Percentiles rank a stretch among this genome's conserved stretches.
Conservation (phyloP, 306 rosid genomes). For the Cyclanthera cordifolia region DNA sequence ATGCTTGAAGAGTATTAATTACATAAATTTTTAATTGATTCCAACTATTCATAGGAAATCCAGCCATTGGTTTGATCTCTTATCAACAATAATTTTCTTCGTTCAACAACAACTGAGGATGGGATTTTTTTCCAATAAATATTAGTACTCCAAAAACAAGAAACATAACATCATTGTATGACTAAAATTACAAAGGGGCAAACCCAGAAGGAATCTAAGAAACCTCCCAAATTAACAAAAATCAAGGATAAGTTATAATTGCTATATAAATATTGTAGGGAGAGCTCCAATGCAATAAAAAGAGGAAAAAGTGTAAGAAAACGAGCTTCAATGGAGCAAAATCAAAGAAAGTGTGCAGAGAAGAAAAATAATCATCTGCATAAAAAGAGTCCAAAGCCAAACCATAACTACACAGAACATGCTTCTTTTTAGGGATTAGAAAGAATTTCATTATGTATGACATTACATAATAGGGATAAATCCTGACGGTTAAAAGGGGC, state of each 20-base stretch:
- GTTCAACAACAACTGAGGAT: too few species aligned
- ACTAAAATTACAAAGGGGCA: not conserved
- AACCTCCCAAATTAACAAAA: not conserved
- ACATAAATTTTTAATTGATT: not conserved
- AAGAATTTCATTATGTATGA: too few species aligned
- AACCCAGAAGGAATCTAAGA: not conserved
- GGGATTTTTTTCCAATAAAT: not conserved
- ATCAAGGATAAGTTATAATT: not conserved
- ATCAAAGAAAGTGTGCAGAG: not conserved
- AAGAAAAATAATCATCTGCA: not conserved
- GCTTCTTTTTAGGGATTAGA: too few species aligned
- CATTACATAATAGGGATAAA: too few species aligned
- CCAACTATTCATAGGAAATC: not conserved
- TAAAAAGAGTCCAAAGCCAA: not conserved
- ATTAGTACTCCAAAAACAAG: not conserved
- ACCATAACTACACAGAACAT: not conserved
- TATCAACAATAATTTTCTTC: too few species aligned
- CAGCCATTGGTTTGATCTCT: not conserved
- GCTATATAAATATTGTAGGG: not conserved
- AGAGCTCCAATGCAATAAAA: not conserved
- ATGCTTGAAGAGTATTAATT: not conserved
- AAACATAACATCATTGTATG: not conserved
- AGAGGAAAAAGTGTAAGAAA: not conserved
- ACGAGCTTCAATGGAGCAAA: not conserved
- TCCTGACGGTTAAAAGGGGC: too few species aligned